phyloP scores from a whole-genome alignment of 2,329 filamentous ascomycete species.

The Ilyonectria robusta region DNA sequence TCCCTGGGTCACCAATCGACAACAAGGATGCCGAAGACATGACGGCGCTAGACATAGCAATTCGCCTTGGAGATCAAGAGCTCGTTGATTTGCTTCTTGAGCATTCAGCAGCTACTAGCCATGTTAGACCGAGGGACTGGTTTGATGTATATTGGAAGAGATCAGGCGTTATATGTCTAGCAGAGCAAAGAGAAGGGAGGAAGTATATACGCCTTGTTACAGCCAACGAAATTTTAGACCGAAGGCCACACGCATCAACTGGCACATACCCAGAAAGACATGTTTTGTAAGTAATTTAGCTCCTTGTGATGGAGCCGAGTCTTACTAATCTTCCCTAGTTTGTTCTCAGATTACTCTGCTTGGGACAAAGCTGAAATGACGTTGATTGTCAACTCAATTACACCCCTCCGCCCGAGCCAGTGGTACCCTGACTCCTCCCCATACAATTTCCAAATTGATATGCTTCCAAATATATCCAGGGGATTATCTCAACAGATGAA shows the following conservation, averaged over 20 bases:
- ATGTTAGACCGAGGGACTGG: background rate
- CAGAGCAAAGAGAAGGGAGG: background rate
- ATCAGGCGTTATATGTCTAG: background rate
- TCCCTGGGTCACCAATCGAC: background rate
- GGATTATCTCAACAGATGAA: background rate
- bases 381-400: no score
- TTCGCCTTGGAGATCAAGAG: background rate
- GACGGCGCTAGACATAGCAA: background rate
- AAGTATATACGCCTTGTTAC: background rate
- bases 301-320: background rate
- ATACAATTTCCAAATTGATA: background rate
- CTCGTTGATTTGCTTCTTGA: background rate
- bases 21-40: background rate
- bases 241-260: rapidly evolving
- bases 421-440: no score
- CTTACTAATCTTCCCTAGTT: background rate
- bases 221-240: background rate
- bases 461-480: background rate
- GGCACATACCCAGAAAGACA: background rate
- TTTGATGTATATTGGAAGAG: background rate
- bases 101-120: background rate
- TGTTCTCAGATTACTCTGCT: background rate
- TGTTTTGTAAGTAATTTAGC: background rate
- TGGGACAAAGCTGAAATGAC: background rate
- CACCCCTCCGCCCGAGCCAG: no score